Conservation (phyloP, 345 rosid genomes). For the Euphorbia lathyris region DNA sequence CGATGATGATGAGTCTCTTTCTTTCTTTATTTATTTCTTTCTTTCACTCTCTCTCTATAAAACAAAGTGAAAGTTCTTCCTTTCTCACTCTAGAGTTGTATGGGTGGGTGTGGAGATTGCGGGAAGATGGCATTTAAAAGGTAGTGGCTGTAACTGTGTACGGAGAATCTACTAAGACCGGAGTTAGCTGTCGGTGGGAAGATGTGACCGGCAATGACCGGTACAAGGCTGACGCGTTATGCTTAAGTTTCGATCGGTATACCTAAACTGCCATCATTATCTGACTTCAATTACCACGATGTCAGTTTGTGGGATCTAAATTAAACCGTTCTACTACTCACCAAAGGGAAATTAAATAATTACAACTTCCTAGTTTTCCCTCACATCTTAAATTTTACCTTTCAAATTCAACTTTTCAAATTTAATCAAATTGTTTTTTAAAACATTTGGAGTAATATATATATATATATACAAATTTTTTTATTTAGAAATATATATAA, state of each 20-base stretch:
- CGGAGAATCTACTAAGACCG: constrained; percentile 3
- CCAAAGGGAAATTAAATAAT: too few species aligned
- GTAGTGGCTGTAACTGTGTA: neutral
- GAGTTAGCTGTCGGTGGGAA: constrained; percentile 35
- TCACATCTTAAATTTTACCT: too few species aligned
- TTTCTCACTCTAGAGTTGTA: neutral
- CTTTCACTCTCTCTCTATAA: too few species aligned
- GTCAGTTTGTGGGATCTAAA: constrained; percentile 1
- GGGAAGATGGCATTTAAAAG: constrained; percentile 32
- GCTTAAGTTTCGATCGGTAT: constrained; percentile 16
- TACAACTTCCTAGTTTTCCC: too few species aligned
- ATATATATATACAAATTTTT: too few species aligned
- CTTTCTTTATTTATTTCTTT: neutral
- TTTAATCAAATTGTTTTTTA: too few species aligned
- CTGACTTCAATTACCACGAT: constrained; percentile 6
- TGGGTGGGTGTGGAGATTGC: constrained; percentile 3
- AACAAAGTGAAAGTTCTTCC: too few species aligned
- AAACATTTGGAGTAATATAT: too few species aligned
- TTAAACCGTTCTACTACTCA: too few species aligned
- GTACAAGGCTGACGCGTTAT: constrained; percentile 21
- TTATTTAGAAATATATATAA: too few species aligned
- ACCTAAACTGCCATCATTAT: constrained; percentile 28
- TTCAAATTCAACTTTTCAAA: too few species aligned
- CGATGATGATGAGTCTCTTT: neutral
- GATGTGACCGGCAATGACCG: constrained; percentile 26